Conservation (phyloP, 345 rosid genomes). For the Punica granatum region DNA sequence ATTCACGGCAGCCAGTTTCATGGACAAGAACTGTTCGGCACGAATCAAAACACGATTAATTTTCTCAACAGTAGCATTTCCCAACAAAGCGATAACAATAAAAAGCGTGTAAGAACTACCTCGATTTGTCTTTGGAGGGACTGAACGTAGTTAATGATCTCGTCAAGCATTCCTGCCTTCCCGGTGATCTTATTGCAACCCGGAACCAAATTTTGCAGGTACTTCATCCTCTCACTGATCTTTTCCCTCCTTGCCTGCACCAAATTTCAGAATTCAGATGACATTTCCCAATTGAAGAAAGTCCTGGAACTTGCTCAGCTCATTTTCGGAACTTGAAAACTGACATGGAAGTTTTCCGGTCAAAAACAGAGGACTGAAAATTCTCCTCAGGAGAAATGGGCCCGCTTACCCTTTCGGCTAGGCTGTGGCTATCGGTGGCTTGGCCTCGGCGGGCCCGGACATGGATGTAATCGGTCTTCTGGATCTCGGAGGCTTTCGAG, state of each 20-base stretch:
- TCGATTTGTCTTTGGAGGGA: conserved; percentile 76
- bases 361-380: too few species aligned
- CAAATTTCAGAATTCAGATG: too few species aligned
- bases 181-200: conserved; percentile 64
- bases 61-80: background rate
- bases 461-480: conserved; percentile 79
- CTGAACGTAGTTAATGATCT: conserved; percentile 71
- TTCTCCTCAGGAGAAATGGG: background rate
- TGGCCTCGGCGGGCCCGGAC: conserved; percentile 95
- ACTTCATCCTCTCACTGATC: conserved; percentile 75
- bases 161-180: conserved; percentile 83
- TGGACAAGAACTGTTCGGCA: conserved; percentile 49
- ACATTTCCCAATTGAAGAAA: too few species aligned
- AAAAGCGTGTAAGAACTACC: conserved; percentile 21
- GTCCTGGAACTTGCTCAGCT: too few species aligned
- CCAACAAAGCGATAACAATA: background rate
- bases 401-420: conserved; percentile 81
- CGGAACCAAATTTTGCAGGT: conserved; percentile 66
- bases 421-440: conserved; percentile 96
- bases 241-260: conserved; percentile 79
- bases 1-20: conserved; percentile 55
- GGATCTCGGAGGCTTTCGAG: conserved; percentile 48
- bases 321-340: too few species aligned
- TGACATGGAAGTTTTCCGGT: too few species aligned
- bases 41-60: background rate